Conservation (phyloP, 2,329 filamentous ascomycete species). For the Pseudohalonectria lignicola region DNA sequence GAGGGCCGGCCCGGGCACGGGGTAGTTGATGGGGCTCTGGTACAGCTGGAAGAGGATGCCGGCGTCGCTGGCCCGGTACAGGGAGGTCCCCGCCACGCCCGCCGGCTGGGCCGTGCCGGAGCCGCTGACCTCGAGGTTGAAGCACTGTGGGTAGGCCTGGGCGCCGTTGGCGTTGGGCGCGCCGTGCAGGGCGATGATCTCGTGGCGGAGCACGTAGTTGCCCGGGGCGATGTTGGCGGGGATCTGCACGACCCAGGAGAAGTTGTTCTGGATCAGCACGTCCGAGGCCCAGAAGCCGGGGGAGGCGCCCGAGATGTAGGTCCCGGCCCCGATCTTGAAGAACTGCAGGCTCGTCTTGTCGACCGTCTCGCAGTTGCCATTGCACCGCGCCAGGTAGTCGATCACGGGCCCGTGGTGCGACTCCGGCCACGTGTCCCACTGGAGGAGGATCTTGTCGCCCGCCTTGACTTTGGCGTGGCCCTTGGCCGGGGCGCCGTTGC, state of each 20-base stretch:
- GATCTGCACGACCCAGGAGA: conserved; percentile 35
- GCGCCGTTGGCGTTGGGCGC: conserved; percentile 28
- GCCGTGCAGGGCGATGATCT: conserved; percentile 39
- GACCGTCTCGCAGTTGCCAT: conserved; percentile 8
- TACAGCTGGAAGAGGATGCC: conserved; percentile 32
- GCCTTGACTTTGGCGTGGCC: conserved; percentile 25
- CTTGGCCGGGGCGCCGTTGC: conserved; percentile 22
- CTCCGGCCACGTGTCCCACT: conserved; percentile 31
- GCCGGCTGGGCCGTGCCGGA: conserved; percentile 17
- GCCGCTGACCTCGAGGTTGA: conserved; percentile 46
- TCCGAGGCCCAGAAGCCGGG: conserved; percentile 23
- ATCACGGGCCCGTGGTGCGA: conserved; percentile 44
- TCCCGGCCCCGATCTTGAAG: conserved; percentile 9
- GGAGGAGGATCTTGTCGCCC: conserved; percentile 26
- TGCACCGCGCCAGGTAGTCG: conserved; percentile 42
- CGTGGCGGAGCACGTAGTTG: conserved; percentile 39
- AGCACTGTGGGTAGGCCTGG: conserved; percentile 42
- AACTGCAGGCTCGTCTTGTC: conserved; percentile 9
- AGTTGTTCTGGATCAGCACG: conserved; percentile 36
- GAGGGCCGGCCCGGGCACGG: conserved; percentile 27
- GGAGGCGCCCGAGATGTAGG: conserved; percentile 15
- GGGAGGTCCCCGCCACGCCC: conserved; percentile 3
- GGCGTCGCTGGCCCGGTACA: conserved; percentile 23
- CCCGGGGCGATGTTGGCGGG: conserved; percentile 30
- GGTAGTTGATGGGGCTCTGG: conserved; percentile 21